Evolutionary conservation across 2,329 filamentous ascomycete species (phyloP).

Genomic region (Ustilaginoidea virens): DNA sequence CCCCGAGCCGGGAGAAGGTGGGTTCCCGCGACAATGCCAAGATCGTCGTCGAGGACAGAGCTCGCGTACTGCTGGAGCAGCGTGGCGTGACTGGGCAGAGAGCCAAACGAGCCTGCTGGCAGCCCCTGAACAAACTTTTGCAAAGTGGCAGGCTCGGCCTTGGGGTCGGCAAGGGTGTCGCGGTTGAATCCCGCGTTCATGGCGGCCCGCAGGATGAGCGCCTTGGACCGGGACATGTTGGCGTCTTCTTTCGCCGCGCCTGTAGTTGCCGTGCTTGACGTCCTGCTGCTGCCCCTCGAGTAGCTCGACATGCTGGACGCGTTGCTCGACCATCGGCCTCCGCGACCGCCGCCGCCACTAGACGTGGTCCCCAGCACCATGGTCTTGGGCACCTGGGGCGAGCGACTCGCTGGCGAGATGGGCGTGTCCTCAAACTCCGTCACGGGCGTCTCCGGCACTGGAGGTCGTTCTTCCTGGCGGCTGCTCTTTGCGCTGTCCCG

Average conservation of each 20-base stretch:
- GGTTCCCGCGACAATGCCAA: constrained; percentile 30
- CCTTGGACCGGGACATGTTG: constrained; percentile 63
- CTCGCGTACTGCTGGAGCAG: constrained; percentile 70
- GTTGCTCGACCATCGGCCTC: constrained; percentile 67
- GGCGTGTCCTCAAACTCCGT: constrained; percentile 91
- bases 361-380: constrained; percentile 67
- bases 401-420: constrained; percentile 64
- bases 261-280: constrained; percentile 58
- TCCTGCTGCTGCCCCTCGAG: constrained; percentile 52
- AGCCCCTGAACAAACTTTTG: constrained; percentile 64
- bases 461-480: constrained; percentile 17
- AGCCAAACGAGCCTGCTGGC: constrained; percentile 65
- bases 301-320: constrained; percentile 67
- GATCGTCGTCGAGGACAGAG: constrained; percentile 57
- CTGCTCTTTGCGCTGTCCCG: constrained; percentile 34
- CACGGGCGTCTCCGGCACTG: constrained; percentile 74
- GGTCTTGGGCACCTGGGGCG: constrained; percentile 69
- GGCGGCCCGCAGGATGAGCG: constrained; percentile 69
- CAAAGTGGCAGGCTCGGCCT: constrained; percentile 36
- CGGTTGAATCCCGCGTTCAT: constrained; percentile 71
- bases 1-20: constrained; percentile 31
- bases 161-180: constrained; percentile 29
- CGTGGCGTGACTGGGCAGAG: constrained; percentile 50
- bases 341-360: constrained; percentile 39
- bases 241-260: constrained; percentile 55